Evolutionary conservation across 2,329 filamentous ascomycete species (phyloP), one percentile per base, ranked within the genome.

Genomic region (Curvularia lunata): DNA sequence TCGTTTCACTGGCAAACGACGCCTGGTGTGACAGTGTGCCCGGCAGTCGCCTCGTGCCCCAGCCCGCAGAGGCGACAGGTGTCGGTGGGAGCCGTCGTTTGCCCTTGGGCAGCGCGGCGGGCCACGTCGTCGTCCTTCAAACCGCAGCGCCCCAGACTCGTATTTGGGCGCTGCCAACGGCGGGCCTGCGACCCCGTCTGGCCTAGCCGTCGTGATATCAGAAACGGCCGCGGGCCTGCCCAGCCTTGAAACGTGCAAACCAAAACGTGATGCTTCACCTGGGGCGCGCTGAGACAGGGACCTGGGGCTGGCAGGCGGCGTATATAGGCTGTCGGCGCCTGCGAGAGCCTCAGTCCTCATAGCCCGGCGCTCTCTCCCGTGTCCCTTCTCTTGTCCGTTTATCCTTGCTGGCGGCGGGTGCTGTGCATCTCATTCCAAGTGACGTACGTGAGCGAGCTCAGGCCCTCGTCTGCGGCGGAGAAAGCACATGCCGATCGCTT

Each of bases 401-500:
- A 18, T 45, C 23, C 40, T 37, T 34, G 41, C 40, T 45, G 19
- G 57, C 59, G 59, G 63, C 62, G 59, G 49, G 58, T 63, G 50
- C 37, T 55, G 54, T 61, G 50, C 41, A 54, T 58, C 56, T 63
- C 27, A 30, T 30, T 30, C 27, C 6, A 48, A 58, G 67, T 69
- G 69, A 71, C 69, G 69, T 70, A 71, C 61, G 52, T 62, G 57
- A 56, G 63, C 64, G 58, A 37, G 32, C 32, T 37, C 58, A 64
- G 64, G 59, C 59, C 61, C 61, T 66, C 62, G 66, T 67, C 66
- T 69, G 66, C 67, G 58, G 66, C 27, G 27, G 43, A 28, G 62
- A 59, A 61, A 59, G 58, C 62, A 54, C 48, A 62, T 43, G 67
- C 61, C 65, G 67, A 72, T 72, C 68, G 57, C 55, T 67, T 63